These are phyloP conservation scores for Chlorella sp. DNA, from an alignment of 139 green algal genomes.

Conservation along the genomic window DNA sequence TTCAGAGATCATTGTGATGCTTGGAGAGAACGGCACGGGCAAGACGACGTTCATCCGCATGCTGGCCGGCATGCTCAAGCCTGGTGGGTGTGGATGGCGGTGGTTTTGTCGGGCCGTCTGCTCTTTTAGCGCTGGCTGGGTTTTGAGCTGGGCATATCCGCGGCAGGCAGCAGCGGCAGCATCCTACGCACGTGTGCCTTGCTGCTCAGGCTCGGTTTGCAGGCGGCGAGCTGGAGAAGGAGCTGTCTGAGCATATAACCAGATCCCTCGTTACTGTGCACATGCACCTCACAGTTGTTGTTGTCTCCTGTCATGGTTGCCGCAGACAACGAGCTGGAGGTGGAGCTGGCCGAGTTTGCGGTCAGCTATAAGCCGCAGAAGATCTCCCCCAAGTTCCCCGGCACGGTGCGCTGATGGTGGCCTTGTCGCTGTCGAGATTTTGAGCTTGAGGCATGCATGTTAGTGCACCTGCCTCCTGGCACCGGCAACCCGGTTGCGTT, in stretches of 20 bases:
- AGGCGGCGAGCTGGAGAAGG: not conserved
- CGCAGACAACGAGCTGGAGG: constrained; percentile 49
- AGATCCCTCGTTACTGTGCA: not conserved
- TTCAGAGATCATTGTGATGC: constrained; percentile 97
- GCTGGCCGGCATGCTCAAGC: constrained; percentile 87
- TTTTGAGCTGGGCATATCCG: not conserved
- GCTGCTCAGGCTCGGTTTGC: too few relatives aligned
- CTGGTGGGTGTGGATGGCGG: constrained; percentile 42
- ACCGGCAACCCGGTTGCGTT: too few relatives aligned
- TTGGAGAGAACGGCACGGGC: constrained; percentile 98
- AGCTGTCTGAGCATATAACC: not conserved
- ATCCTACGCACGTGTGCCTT: too few relatives aligned
- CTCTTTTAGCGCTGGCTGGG: not conserved
- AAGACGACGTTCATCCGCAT: constrained; percentile 99
- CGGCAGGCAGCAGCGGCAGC: too few relatives aligned
- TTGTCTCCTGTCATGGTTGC: not conserved
- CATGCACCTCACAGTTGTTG: not conserved
- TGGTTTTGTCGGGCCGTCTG: too few relatives aligned
- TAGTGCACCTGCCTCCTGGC: too few relatives aligned
- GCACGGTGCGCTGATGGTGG: constrained; percentile 61
- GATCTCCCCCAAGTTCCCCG: constrained; percentile 97
- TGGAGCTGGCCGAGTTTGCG: constrained; percentile 86
- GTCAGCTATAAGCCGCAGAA: constrained; percentile 99
- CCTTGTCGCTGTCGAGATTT: too few relatives aligned
- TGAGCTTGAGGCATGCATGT: too few relatives aligned